Evolutionary conservation across 2,329 filamentous ascomycete genomes (phyloP).

Genomic region (Monilinia polystroma): DNA sequence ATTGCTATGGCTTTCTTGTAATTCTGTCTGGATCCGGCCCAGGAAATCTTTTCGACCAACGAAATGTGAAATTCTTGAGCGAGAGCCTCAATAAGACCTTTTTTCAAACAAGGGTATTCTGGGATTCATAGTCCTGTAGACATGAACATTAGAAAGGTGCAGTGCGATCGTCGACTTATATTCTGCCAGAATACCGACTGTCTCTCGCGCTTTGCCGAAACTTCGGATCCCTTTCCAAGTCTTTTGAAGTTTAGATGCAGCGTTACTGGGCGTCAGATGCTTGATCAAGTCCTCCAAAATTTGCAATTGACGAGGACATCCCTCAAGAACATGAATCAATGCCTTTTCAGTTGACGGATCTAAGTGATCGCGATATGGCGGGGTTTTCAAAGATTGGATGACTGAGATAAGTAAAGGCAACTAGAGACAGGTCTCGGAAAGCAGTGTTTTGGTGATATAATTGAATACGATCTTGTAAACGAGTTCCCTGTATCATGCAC

Average conservation of each 20-base stretch:
- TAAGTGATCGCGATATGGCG: slow-evolving; percentile 1
- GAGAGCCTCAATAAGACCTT: neutral
- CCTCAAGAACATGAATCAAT: slow-evolving; percentile 19
- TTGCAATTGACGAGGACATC: slow-evolving; percentile 15
- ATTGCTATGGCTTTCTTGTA: neutral
- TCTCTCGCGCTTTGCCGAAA: slow-evolving; percentile 18
- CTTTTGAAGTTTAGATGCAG: slow-evolving; percentile 19
- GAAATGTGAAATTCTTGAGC: slow-evolving; percentile 8
- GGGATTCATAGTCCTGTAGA: neutral
- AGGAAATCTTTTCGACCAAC: slow-evolving; percentile 13
- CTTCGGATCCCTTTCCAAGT: slow-evolving; percentile 20
- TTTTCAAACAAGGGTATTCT: neutral
- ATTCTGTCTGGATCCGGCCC: neutral
- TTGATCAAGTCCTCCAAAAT: slow-evolving; percentile 16
- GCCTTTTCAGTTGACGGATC: slow-evolving; percentile 7
- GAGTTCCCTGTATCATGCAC: too few relatives aligned
- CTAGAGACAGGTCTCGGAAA: slow-evolving; percentile 14
- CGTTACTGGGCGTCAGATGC: slow-evolving; percentile 14
- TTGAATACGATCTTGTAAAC: slow-evolving; percentile 14
- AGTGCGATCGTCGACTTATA: slow-evolving; percentile 19
- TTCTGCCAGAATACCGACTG: slow-evolving; percentile 13
- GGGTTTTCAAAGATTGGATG: slow-evolving; percentile 4
- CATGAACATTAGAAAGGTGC: slow-evolving; percentile 13
- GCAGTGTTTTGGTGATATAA: slow-evolving; percentile 14
- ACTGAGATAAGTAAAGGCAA: slow-evolving; percentile 12